Evolutionary conservation across 2,329 filamentous ascomycete species (phyloP).

Genomic region (Pestalotiopsis sp.): DNA sequence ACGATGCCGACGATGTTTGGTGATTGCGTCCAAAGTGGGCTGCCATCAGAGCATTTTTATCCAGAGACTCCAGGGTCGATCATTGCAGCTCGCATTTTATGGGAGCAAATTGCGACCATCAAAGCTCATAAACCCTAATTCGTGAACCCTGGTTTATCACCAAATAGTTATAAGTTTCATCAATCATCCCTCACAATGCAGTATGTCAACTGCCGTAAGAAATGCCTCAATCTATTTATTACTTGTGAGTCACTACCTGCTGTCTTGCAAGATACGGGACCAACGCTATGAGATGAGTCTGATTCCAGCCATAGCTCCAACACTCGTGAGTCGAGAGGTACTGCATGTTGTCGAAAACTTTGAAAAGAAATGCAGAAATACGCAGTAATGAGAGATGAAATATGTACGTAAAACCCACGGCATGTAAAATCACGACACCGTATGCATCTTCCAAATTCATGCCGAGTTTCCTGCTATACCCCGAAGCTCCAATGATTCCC

Average conservation of each 20-base stretch:
- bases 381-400: not conserved
- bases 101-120: no score
- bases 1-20: not conserved
- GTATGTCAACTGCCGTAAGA: no score
- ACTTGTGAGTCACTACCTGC: no score
- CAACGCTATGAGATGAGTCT: no score
- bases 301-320: not conserved
- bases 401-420: not conserved
- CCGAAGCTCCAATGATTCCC: not conserved
- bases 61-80: not conserved
- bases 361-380: not conserved
- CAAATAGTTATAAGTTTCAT: no score
- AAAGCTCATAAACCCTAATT: no score
- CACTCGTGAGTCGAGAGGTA: no score
- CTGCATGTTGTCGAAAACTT: not conserved
- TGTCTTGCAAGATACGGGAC: no score
- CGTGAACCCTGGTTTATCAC: no score
- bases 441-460: not conserved
- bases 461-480: not conserved
- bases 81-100: not conserved
- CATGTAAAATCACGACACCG: not conserved
- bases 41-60: not conserved
- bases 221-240: no score
- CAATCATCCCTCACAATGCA: no score
- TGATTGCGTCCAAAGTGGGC: not conserved